Base-by-base conservation (phyloP, 176 grass and related monocot species). In the Ananas comosus region DNA sequence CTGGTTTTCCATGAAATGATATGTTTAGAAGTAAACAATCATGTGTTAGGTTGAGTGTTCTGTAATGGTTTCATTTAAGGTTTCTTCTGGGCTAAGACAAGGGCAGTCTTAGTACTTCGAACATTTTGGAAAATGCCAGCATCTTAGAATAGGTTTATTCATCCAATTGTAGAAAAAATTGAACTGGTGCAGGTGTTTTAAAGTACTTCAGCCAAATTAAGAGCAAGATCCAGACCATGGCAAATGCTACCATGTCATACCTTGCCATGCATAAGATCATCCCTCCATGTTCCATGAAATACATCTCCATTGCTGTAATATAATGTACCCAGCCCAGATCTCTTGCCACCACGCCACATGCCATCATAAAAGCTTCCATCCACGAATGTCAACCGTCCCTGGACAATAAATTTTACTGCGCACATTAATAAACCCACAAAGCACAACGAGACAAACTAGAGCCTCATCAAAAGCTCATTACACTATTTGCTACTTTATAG, bases 201-300 rank as follows among this genome's bases (percentile, higher is more conserved):
- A 66, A 66, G 4, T 66, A 66, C 23, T 13, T 33, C 1, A 48
- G 64, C n/a, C 49, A 52, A 27, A 23, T 51, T 3, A 23, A 70
- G 28, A 52, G 49, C 16, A 27, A 70, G 19, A 53, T 16, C 21
- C 9, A 64, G 50, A 2, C 33, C 33, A 64, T n/a, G 4, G 13
- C 50, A 25, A 21, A 65, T 72, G 33, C 51, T 13, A 49, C 22
- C 29, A 50, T 77, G 33, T 48, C 70, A 73, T 85, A 97, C 89
- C 86, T 97, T 97, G 71, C 94, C 94, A 85, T 92, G 94, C 71
- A 97, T 88, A 79, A 97, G 79, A 76, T 87, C 89, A 64, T 97
- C 94, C 77, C 94, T 92, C 94, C 94, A 90, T 53, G 94, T 81
- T 68, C 94, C 86, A 73, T 97, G 94, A 75, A 90, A 97, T 16